These are phyloP conservation scores for Coemansia sp. DNA, from an alignment of 192 early-diverging fungal species.

Conservation along the genomic window DNA sequence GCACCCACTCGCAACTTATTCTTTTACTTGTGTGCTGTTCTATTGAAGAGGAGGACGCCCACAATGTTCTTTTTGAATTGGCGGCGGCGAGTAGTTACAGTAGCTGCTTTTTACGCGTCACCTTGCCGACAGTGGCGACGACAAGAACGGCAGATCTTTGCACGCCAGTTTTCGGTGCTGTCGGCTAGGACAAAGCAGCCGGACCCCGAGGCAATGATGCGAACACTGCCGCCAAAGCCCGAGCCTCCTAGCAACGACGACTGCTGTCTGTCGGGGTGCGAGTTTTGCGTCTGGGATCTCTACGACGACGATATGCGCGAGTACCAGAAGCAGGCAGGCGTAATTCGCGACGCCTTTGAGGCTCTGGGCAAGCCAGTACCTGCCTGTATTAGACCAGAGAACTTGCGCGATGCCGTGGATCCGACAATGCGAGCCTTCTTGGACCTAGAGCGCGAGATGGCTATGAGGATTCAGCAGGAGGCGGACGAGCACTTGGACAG, in stretches of 20 bases:
- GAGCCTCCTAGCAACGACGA: conserved; percentile 44
- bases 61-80: conserved; percentile 4
- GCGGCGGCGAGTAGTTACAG: neutral
- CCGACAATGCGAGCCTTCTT: conserved; percentile 51
- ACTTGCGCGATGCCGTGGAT: conserved; percentile 35
- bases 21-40: neutral
- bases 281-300: conserved; percentile 54
- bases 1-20: neutral
- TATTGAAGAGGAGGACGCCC: neutral
- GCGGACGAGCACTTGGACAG: conserved; percentile 14
- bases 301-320: conserved; percentile 54
- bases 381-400: conserved; percentile 28
- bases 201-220: conserved; percentile 32
- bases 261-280: conserved; percentile 51
- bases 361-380: conserved; percentile 32
- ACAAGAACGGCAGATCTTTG: neutral
- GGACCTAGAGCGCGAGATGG: conserved; percentile 52
- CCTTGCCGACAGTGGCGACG: neutral
- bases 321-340: conserved; percentile 39
- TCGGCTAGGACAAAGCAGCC: neutral
- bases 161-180: conserved; percentile 5
- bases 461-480: conserved; percentile 36
- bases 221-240: conserved; percentile 44
- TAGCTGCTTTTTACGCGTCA: neutral
- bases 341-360: conserved; percentile 26